Base-by-base conservation (phyloP, 352 stramenopile genomes). In the Pythium utonaiense region DNA sequence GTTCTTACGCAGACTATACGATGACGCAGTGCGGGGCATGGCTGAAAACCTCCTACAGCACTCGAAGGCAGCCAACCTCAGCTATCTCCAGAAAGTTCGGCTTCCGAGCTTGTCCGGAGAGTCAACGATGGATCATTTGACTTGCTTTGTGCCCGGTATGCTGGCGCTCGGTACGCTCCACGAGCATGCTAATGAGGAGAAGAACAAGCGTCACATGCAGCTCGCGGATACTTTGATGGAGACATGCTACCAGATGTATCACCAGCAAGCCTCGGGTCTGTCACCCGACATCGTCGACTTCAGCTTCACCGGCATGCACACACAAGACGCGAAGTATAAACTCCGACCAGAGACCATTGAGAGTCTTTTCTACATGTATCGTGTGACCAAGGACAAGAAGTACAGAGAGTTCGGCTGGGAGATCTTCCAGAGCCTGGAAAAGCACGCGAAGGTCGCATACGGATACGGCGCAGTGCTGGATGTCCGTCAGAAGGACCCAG, bases 351-450 rank as follows among this genome's bases (percentile, higher is more conserved):
- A 99, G 82, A 90, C 94, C 22, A 74, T 97, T 8, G 97, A 99
- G 76, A 96, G 84, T 45, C 82, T 99, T 13, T 99, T 98, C 67
- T 93, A 98, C 64, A 73, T 99, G 34, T 95, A 98, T 73, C 86
- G 96, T 34, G 73, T 98, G 19, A 99, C 96, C 1, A 95, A 96
- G 49, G 81, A 99, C 69, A 75, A 78, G 2, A 92, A 96, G 24
- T 99, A 98, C 67, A 78, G 95, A 3, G 88, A 99, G 45, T 98
- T 93, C 73, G 93, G 94, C 36, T 99, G 96, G 92, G 80, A 98
- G 59, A 95, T 98, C 40, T 99, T 98, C 60, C 61, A 94, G 61
- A 65, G 89, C 2, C 91, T 99, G 47, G 95, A 99, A 57, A 80
- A 79, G 22, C 80, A 98, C 63, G 95, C 93, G 62, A 94, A 93